Evolutionary conservation across 176 grass and related monocot species (phyloP).

Genomic region (Luzula sylvatica): DNA sequence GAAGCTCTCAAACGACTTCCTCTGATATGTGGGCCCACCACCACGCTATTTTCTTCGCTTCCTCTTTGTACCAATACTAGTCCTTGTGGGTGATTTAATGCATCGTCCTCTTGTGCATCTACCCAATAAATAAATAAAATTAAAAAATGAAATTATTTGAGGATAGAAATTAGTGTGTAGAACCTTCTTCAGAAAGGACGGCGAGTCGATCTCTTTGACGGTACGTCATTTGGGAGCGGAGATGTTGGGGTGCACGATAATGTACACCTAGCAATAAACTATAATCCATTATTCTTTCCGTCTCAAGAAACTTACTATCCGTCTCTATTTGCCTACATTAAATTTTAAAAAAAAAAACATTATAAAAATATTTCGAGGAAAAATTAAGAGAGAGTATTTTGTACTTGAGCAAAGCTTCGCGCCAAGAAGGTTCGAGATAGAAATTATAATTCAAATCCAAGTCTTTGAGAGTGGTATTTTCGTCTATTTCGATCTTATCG

Average conservation of each 20-base stretch:
- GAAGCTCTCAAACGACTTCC: conserved; percentile 71
- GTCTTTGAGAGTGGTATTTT: conserved; percentile 96
- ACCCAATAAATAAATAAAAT: too few species aligned
- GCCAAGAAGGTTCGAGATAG: conserved; percentile 99
- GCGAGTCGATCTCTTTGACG: conserved; percentile 48
- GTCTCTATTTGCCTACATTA: conserved; percentile 72
- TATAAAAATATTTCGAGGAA: not conserved
- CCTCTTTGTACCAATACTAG: conserved; percentile 71
- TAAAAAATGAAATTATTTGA: too few species aligned
- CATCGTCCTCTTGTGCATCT: conserved; percentile 88
- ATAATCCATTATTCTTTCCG: conserved; percentile 93
- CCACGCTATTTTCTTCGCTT: conserved; percentile 65
- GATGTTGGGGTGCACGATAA: conserved; percentile 84
- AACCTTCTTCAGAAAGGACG: conserved; percentile 80
- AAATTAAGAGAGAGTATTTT: conserved; percentile 7
- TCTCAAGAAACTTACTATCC: conserved; percentile 76
- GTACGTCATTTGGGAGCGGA: conserved; percentile 38
- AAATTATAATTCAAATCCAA: conserved; percentile 92
- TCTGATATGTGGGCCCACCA: conserved; percentile 87
- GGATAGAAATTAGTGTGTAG: too few species aligned
- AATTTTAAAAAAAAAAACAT: not conserved
- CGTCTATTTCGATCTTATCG: conserved; percentile 92
- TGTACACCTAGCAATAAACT: conserved; percentile 93
- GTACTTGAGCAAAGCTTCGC: conserved; percentile 84
- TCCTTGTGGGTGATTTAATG: conserved; percentile 51